Evolutionary conservation across 2,329 filamentous ascomycete genomes (phyloP).

Genomic region (Diaporthe ilicicola): DNA sequence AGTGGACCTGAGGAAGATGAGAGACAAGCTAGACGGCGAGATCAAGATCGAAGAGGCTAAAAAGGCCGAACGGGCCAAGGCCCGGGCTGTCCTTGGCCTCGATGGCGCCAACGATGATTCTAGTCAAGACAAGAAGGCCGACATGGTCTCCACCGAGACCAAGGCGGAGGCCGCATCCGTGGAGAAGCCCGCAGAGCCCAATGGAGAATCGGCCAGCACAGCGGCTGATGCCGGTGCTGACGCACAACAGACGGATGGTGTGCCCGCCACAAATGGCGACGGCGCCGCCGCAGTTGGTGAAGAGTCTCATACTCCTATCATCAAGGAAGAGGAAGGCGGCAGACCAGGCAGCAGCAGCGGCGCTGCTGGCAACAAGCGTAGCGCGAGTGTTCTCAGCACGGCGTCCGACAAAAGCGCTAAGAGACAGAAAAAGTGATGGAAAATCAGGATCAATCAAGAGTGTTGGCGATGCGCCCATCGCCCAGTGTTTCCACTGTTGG

Average conservation of each 20-base stretch:
- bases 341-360: constrained; percentile 51
- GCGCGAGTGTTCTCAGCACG: constrained; percentile 81
- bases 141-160: constrained; percentile 31
- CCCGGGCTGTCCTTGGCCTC: constrained; percentile 33
- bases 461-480: background rate
- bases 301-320: constrained; percentile 32
- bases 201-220: constrained; percentile 29
- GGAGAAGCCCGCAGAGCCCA: constrained; percentile 22
- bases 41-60: constrained; percentile 68
- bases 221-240: constrained; percentile 30
- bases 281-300: constrained; percentile 6
- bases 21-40: constrained; percentile 80
- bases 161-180: constrained; percentile 7
- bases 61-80: constrained; percentile 61
- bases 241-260: constrained; percentile 30
- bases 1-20: constrained; percentile 77
- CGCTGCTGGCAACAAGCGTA: constrained; percentile 70
- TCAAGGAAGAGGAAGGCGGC: constrained; percentile 40
- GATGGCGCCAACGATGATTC: constrained; percentile 34
- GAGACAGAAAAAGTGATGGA: constrained; percentile 62
- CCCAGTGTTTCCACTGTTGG: background rate
- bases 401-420: constrained; percentile 71
- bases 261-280: constrained; percentile 4
- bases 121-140: constrained; percentile 29
- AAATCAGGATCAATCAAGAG: constrained; percentile 35